phyloP scores from a whole-genome alignment of 768 basidiomycete genomes.

The Heimioporus sp. region DNA sequence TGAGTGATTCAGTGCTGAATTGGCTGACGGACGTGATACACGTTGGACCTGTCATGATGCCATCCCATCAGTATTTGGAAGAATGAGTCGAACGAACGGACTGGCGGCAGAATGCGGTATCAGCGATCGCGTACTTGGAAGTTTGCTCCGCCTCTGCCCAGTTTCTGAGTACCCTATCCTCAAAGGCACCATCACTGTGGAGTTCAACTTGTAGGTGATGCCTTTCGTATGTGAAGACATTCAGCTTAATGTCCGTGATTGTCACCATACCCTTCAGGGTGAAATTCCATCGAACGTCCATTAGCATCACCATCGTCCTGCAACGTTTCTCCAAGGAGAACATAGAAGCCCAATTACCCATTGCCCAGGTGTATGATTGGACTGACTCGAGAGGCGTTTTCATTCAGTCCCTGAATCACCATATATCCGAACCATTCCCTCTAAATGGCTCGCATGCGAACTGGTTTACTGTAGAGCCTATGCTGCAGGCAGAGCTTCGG shows the following conservation, averaged over 20 bases:
- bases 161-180: conserved; percentile 1
- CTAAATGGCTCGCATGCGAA: conserved; percentile 36
- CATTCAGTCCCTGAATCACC: conserved; percentile 67
- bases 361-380: background rate
- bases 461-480: conserved; percentile 7
- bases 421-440: conserved; percentile 46
- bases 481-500: background rate
- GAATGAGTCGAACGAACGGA: background rate
- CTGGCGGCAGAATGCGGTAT: conserved; percentile 69
- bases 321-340: conserved; percentile 48
- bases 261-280: conserved; percentile 74
- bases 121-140: conserved; percentile 68
- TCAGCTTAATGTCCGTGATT: conserved; percentile 32
- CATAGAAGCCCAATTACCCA: conserved; percentile 39
- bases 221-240: conserved; percentile 7
- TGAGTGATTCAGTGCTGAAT: conserved; percentile 53
- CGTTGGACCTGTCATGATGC: conserved; percentile 30
- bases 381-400: conserved; percentile 44
- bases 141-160: conserved; percentile 37
- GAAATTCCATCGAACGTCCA: conserved; percentile 26
- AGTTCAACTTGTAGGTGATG: conserved; percentile 65
- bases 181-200: conserved; percentile 70
- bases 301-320: conserved; percentile 8
- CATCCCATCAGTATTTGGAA: background rate
- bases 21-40: conserved; percentile 63